Conservation (phyloP, 139 green algal species). For the Haematococcus lacustris region DNA sequence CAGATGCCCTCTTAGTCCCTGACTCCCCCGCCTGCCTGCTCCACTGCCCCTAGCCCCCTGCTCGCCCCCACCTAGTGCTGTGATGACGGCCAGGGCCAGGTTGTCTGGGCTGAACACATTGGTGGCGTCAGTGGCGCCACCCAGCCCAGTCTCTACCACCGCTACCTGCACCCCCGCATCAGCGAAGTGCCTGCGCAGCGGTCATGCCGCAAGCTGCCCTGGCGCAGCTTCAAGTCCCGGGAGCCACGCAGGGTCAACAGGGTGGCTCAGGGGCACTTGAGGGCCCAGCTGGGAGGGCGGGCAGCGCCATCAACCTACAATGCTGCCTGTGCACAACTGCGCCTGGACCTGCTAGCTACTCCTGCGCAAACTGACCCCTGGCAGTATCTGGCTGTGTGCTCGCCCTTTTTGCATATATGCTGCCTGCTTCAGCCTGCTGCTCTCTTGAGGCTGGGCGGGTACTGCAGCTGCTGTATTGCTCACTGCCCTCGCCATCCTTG, state of each 20-base stretch:
- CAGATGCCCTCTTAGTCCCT: too few species aligned
- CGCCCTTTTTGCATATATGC: too few species aligned
- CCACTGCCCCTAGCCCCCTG: neutral
- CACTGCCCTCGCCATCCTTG: neutral
- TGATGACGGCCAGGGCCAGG: conserved; percentile 48
- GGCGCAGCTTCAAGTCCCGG: neutral
- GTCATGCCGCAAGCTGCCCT: neutral
- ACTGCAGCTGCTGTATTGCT: neutral
- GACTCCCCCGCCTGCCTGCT: too few species aligned
- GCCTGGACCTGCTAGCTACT: neutral
- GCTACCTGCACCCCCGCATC: conserved; percentile 59
- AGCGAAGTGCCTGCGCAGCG: conserved; percentile 53
- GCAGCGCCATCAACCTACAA: neutral
- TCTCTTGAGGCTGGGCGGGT: neutral
- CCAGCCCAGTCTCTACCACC: conserved; percentile 79
- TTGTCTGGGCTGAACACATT: conserved; percentile 58
- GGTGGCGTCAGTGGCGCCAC: conserved; percentile 72
- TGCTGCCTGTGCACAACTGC: neutral
- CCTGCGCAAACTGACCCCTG: neutral
- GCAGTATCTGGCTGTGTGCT: too few species aligned
- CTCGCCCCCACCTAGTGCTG: conserved; percentile 23
- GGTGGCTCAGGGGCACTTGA: neutral
- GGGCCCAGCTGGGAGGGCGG: neutral
- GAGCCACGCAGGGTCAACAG: neutral
- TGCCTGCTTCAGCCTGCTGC: too few species aligned